Evolutionary conservation across 1,284 basidiomycete species (phyloP).

Genomic region (Bothia castanella): DNA sequence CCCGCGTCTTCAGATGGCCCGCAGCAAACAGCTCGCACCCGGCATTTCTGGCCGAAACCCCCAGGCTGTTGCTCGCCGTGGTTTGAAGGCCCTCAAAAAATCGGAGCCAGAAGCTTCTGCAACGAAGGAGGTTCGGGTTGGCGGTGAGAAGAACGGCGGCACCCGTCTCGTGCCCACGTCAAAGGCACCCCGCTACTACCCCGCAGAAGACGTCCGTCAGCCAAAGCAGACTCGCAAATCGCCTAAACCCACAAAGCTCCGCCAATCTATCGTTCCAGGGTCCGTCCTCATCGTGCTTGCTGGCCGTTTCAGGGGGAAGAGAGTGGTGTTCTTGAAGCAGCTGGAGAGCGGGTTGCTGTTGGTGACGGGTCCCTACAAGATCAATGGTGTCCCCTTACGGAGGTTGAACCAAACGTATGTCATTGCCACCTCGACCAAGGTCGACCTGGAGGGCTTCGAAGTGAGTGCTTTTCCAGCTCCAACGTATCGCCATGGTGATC

Average conservation of each 20-base stretch:
- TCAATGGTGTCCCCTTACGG: slow-evolving; percentile 98
- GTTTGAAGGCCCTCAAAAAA: slow-evolving; percentile 79
- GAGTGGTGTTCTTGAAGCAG: slow-evolving; percentile 98
- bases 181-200: slow-evolving; percentile 96
- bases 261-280: slow-evolving; percentile 89
- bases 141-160: slow-evolving; percentile 89
- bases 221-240: slow-evolving; percentile 93
- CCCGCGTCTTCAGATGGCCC: slow-evolving; percentile 73
- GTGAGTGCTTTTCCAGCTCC: slow-evolving; percentile 38
- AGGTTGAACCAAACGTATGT: slow-evolving; percentile 99
- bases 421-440: slow-evolving; percentile 96
- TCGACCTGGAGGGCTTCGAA: slow-evolving; percentile 79
- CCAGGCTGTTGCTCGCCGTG: slow-evolving; percentile 77
- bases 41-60: slow-evolving; percentile 78
- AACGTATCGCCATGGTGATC: slow-evolving; percentile 8
- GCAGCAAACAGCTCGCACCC: slow-evolving; percentile 83
- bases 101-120: slow-evolving; percentile 57
- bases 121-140: slow-evolving; percentile 78
- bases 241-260: slow-evolving; percentile 73
- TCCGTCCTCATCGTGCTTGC: slow-evolving; percentile 96
- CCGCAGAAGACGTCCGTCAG: slow-evolving; percentile 88
- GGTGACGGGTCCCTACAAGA: slow-evolving; percentile 96
- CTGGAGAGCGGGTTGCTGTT: slow-evolving; percentile 89
- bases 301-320: slow-evolving; percentile 97
- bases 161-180: slow-evolving; percentile 81